phyloP scores from a whole-genome alignment of 805 yeast species.

The Lipomyces oligophaga region DNA sequence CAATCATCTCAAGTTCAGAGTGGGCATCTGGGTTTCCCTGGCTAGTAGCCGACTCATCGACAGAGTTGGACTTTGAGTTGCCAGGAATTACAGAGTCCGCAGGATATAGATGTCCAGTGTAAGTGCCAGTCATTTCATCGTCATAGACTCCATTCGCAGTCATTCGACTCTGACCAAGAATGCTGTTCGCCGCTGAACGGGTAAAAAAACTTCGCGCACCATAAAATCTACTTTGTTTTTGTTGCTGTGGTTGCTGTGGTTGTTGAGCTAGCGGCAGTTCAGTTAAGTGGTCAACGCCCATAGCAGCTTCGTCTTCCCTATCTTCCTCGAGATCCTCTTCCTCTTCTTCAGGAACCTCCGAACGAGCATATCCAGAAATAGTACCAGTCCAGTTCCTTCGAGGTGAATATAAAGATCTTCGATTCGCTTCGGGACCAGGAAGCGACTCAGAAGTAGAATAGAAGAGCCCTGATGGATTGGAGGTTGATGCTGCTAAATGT shows the following conservation, averaged over 20 bases:
- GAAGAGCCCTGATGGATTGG: conserved; percentile 20
- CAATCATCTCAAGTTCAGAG: background rate
- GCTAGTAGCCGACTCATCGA: conserved; percentile 6
- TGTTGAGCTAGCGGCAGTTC: conserved; percentile 7
- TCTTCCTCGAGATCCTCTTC: conserved; percentile 15
- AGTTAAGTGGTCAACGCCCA: conserved; percentile 8
- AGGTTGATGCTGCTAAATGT: background rate
- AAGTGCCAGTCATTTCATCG: conserved; percentile 19
- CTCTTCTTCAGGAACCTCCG: conserved; percentile 13
- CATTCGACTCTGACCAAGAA: conserved; percentile 10
- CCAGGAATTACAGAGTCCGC: conserved; percentile 25
- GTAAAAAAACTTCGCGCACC: too few relatives aligned
- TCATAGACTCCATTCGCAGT: conserved; percentile 1
- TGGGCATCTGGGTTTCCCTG: background rate
- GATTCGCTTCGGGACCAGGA: conserved; percentile 16
- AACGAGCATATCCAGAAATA: background rate
- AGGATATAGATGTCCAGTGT: conserved; percentile 24
- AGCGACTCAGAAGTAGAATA: conserved; percentile 20
- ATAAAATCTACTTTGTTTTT: conserved; percentile 12
- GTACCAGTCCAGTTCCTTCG: conserved; percentile 14
- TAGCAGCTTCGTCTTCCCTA: conserved; percentile 20
- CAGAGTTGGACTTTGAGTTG: conserved; percentile 24
- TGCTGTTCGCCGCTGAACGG: too few relatives aligned
- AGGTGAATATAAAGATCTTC: conserved; percentile 18
- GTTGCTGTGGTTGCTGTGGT: conserved; percentile 7